Base-by-base conservation (phyloP, 2,329 filamentous ascomycete genomes). In the Trichoderma oligosporum region DNA sequence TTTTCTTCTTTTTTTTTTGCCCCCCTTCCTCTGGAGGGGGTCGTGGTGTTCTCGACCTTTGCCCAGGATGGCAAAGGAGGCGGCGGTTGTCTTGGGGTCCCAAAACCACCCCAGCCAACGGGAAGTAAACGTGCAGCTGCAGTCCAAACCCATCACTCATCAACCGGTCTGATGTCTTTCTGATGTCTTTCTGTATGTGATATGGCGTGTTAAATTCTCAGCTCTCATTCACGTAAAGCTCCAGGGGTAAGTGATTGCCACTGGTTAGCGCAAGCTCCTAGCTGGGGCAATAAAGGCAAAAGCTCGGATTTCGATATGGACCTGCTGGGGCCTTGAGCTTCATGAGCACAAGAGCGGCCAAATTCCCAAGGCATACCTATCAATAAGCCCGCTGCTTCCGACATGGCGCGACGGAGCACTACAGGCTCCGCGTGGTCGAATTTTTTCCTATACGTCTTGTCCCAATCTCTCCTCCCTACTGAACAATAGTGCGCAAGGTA, bases 171-270 rank as follows among this genome's bases (percentile, higher is more conserved):
- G 33, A 11, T 33, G 33, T 44, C 54, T 57, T 25, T 22, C 16
- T n/a, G n/a, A n/a, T n/a, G n/a, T n/a, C n/a, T n/a, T 38, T 42
- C 52, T 38, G 20, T 51, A 41, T 20, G 39, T 45, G 39, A 33
- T 38, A 52, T 52, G 46, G 47, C 47, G 46, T 51, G 46, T 45
- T 45, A 46, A 57, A 52, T 25, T 38, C 31, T 57, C 46, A 57
- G 47, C 56, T 53, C 24, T 36, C 41, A 41, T n/a, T 14, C 14
- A 41, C 4, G 8, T 35, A 53, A 53, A 24, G 56, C 41, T 35
- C 56, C 49, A 39, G 56, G 56, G 49, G 49, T 58, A 58, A 53
- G 22, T 54, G 16, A 49, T 42, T 27, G 49, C 56, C 56, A 55
- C 56, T 46, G 33, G 35, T 35, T 58, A 55, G 56, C 49, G 56